phyloP scores from a whole-genome alignment of 179 eudicot genomes.

The Amaranthus tricolor region DNA sequence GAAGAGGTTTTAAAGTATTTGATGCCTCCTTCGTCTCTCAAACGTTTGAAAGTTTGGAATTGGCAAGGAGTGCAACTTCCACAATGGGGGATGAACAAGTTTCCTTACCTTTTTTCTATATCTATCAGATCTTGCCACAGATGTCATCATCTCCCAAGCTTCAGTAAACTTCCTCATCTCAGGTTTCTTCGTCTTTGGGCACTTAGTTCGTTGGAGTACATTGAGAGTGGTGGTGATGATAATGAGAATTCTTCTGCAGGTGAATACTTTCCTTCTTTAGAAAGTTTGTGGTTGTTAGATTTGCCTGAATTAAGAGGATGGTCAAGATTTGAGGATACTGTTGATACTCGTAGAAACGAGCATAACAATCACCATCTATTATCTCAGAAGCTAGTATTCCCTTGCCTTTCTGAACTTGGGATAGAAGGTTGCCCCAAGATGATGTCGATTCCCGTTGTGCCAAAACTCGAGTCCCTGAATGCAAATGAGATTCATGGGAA shows the following conservation, averaged over 20 bases:
- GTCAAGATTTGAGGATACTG: neutral
- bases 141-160: constrained; percentile 13
- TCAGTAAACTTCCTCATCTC: constrained; percentile 9
- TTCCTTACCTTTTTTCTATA: constrained; percentile 9
- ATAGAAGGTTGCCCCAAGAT: constrained; percentile 5
- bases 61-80: constrained; percentile 14
- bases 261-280: constrained; percentile 3
- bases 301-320: constrained; percentile 4
- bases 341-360: neutral
- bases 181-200: neutral
- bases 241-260: neutral
- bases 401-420: constrained; percentile 5
- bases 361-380: neutral
- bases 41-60: neutral
- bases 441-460: constrained; percentile 11
- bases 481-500: neutral
- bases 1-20: neutral
- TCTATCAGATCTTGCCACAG: neutral
- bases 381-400: neutral
- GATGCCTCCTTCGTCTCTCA: constrained; percentile 13
- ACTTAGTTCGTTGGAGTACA: constrained; percentile 6
- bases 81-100: constrained; percentile 9
- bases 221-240: neutral
- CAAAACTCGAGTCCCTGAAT: neutral
- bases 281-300: neutral